Evolutionary conservation across 495 filamentous ascomycete genomes (phyloP).

Genomic region (Aspergillus affinis): DNA sequence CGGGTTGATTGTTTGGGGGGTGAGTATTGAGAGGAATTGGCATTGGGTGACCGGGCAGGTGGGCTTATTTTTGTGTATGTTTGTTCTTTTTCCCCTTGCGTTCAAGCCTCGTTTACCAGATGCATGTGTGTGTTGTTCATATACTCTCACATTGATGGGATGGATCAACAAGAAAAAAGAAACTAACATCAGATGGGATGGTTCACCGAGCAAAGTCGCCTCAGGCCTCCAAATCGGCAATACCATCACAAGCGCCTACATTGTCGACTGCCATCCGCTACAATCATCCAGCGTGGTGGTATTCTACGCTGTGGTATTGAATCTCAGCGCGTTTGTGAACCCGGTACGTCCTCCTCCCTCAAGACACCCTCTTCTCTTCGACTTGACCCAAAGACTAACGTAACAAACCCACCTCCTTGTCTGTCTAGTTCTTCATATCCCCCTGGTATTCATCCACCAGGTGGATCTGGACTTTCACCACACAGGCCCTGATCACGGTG

Average conservation of each 20-base stretch:
- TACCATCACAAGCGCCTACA: constrained; percentile 53
- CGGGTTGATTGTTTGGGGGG: constrained; percentile 54
- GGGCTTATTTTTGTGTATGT: constrained; percentile 53
- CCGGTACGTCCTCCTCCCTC: constrained; percentile 29
- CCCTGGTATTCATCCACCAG: constrained; percentile 51
- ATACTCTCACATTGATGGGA: too few species aligned
- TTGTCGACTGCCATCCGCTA: constrained; percentile 58
- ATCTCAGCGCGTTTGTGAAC: constrained; percentile 50
- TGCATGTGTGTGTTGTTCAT: too few species aligned
- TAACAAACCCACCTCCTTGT: too few species aligned
- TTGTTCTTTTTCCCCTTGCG: neutral
- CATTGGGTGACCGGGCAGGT: constrained; percentile 64
- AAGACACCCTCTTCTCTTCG: neutral
- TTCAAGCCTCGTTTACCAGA: neutral
- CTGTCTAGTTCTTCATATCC: constrained; percentile 53
- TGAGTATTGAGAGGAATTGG: constrained; percentile 54
- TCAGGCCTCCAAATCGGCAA: constrained; percentile 64
- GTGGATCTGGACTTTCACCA: constrained; percentile 59
- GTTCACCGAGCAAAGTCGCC: constrained; percentile 39
- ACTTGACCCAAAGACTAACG: constrained; percentile 8
- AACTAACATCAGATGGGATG: constrained; percentile 13
- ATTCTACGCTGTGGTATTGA: constrained; percentile 63
- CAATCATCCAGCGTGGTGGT: constrained; percentile 60
- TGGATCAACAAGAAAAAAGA: neutral
- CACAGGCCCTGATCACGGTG: constrained; percentile 51